Conservation (phyloP, 164 flowering plant species). For the Piper betle region DNA sequence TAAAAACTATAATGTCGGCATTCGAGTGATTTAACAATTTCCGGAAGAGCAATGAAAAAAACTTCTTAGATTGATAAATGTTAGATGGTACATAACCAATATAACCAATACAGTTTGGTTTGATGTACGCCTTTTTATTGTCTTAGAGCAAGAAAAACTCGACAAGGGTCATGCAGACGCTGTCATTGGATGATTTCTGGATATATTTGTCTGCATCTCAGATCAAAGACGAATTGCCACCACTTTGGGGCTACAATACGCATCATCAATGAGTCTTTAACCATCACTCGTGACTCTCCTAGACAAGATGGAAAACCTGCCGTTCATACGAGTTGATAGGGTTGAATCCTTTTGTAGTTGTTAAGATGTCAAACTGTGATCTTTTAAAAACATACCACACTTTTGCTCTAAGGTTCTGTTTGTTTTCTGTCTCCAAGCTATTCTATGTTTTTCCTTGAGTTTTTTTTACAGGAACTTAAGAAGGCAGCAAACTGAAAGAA, state of each 20-base stretch:
- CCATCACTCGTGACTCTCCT: conserved; percentile 1
- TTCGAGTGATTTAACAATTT: conserved; percentile 2
- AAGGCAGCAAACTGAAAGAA: not conserved
- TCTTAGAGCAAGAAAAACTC: too few relatives aligned
- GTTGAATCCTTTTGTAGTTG: conserved; percentile 14
- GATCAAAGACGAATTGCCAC: conserved; percentile 15
- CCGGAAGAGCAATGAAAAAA: too few relatives aligned
- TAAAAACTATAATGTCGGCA: conserved; percentile 4
- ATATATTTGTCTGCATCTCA: not conserved
- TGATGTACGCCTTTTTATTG: too few relatives aligned
- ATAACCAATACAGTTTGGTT: too few relatives aligned
- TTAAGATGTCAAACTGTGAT: conserved; percentile 10
- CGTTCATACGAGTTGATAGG: conserved; percentile 5
- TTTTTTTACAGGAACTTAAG: not conserved
- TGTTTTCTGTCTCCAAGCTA: not conserved
- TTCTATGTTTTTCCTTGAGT: not conserved
- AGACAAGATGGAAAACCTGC: conserved; percentile 16
- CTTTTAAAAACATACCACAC: not conserved
- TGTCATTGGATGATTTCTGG: too few relatives aligned
- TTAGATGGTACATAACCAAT: too few relatives aligned
- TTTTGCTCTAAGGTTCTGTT: too few relatives aligned
- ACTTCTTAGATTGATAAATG: too few relatives aligned
- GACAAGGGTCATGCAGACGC: too few relatives aligned
- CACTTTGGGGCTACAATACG: not conserved
- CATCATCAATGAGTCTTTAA: conserved; percentile 6